Evolutionary conservation across 371 early-diverging fungal genomes (phyloP).

Genomic region (Syncephalastrum sp.): DNA sequence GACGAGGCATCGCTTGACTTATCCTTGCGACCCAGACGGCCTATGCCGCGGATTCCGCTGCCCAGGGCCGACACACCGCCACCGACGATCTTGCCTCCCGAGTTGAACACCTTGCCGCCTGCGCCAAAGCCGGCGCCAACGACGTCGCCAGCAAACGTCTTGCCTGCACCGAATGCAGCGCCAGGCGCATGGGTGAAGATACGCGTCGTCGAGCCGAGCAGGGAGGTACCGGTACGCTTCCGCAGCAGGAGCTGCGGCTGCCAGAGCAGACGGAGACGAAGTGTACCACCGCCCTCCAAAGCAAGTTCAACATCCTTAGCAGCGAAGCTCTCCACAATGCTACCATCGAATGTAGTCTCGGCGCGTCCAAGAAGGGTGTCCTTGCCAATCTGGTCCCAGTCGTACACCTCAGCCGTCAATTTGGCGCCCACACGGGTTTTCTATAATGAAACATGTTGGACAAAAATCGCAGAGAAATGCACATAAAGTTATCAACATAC

Average conservation of each 20-base stretch:
- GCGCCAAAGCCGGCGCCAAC: conserved; percentile 32
- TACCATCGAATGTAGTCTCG: conserved; percentile 29
- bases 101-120: conserved; percentile 31
- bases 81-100: conserved; percentile 39
- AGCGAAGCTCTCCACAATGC: conserved; percentile 37
- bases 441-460: not conserved
- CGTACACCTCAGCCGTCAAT: conserved; percentile 67
- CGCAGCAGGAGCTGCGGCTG: conserved; percentile 46
- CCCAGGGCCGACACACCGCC: conserved; percentile 31
- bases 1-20: conserved; percentile 15
- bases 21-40: conserved; percentile 28
- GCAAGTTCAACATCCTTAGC: conserved; percentile 32
- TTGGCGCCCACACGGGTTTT: conserved; percentile 47
- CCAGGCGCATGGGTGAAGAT: conserved; percentile 42
- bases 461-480: not conserved
- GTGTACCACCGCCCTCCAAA: conserved; percentile 20
- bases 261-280: conserved; percentile 43
- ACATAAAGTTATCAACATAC: conserved; percentile 12
- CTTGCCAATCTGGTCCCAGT: conserved; percentile 80
- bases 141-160: conserved; percentile 26
- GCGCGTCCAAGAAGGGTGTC: conserved; percentile 55
- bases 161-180: conserved; percentile 32
- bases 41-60: conserved; percentile 37
- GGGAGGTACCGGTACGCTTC: conserved; percentile 34
- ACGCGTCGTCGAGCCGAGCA: conserved; percentile 44